phyloP scores from a whole-genome alignment of 2,329 filamentous ascomycete species.

The Colletotrichum melonis region DNA sequence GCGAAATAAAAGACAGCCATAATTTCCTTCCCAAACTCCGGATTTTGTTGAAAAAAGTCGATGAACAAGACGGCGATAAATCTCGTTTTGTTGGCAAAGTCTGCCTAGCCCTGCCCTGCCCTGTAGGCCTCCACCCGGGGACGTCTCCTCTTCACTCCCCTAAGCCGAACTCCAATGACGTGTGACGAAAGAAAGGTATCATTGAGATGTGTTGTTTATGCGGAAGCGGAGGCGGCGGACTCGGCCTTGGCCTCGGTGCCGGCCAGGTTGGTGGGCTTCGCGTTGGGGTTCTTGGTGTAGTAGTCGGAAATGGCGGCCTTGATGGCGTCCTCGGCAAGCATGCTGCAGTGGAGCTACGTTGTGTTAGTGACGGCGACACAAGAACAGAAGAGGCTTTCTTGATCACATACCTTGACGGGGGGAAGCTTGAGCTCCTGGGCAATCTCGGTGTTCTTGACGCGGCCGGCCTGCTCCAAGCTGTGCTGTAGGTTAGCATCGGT shows the following conservation, averaged over 20 bases:
- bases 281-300: constrained; percentile 88
- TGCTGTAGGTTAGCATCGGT: background rate
- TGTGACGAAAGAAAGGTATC: background rate
- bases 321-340: constrained; percentile 92
- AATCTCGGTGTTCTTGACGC: constrained; percentile 97
- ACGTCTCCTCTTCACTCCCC: background rate
- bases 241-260: constrained; percentile 74
- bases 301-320: constrained; percentile 92
- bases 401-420: constrained; percentile 79
- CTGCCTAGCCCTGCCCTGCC: background rate
- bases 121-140: background rate
- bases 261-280: constrained; percentile 77
- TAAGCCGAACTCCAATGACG: constrained; percentile 17
- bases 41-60: constrained; percentile 17
- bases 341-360: constrained; percentile 84
- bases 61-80: background rate
- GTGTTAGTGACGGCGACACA: constrained; percentile 40
- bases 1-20: background rate
- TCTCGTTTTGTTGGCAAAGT: background rate
- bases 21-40: constrained; percentile 28
- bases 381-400: background rate
- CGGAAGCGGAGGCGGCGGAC: constrained; percentile 40
- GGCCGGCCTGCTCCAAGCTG: constrained; percentile 84
- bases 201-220: background rate
- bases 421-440: constrained; percentile 94